These are phyloP conservation scores for Aureobasidium uvarum DNA, from an alignment of 2,329 filamentous ascomycete species.

Conservation along the genomic window DNA sequence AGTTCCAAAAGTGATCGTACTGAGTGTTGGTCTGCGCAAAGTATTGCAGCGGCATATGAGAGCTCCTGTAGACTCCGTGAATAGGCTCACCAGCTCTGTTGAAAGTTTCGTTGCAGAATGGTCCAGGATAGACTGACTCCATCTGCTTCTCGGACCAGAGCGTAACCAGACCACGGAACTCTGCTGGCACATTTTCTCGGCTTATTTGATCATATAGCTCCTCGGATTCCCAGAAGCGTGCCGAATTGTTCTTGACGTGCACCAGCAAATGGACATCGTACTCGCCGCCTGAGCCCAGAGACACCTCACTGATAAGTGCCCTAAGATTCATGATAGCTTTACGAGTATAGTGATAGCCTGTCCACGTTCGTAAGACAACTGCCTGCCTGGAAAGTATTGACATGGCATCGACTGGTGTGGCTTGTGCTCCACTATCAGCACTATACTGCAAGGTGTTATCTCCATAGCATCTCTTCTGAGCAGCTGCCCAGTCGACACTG, in stretches of 20 bases:
- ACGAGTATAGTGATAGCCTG: conserved; percentile 72
- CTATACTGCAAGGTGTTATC: not conserved
- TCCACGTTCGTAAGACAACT: conserved; percentile 79
- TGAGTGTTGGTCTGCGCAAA: conserved; percentile 51
- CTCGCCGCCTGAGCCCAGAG: conserved; percentile 76
- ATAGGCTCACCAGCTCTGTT: conserved; percentile 64
- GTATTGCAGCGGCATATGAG: conserved; percentile 53
- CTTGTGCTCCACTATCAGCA: not conserved
- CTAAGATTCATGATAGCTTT: conserved; percentile 78
- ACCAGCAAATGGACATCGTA: conserved; percentile 85
- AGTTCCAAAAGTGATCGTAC: conserved; percentile 68
- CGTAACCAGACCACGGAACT: conserved; percentile 84
- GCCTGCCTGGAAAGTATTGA: conserved; percentile 61
- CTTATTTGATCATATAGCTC: conserved; percentile 66
- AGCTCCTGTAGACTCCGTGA: conserved; percentile 80
- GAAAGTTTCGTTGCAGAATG: conserved; percentile 71
- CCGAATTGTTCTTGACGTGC: conserved; percentile 72
- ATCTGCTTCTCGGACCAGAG: conserved; percentile 96
- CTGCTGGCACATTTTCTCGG: conserved; percentile 67
- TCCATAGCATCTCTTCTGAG: not conserved
- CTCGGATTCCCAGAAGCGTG: conserved; percentile 76
- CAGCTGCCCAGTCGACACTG: not conserved
- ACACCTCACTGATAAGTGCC: conserved; percentile 77
- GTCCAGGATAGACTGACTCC: conserved; percentile 82
- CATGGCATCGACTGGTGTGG: too few species aligned